Base-by-base conservation (phyloP, 1,284 basidiomycete species). In the Austroboletus novae-zelandiae region DNA sequence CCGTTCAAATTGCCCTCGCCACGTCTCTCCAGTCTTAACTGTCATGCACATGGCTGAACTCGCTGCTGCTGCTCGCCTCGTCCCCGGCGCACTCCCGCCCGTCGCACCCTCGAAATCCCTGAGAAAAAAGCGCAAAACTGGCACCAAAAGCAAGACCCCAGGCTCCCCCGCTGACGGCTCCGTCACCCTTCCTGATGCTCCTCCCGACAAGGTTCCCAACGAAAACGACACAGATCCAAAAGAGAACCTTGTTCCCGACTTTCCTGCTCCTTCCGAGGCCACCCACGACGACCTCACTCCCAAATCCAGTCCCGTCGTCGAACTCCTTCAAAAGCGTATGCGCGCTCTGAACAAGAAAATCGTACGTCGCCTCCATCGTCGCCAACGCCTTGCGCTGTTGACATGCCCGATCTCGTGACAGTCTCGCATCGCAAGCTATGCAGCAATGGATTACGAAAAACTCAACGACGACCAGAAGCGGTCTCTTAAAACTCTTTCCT, bases 381-480 rank as follows among this genome's bases (percentile, higher is more conserved):
- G 23, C 51, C 4, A 23, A 40, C 45, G 9, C 14, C 48, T 54
- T 34, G 40, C 45, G 35, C 43, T 30, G 40, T 50, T 61, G 30
- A 60, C 47, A 27, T 27, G 46, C 9, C 40, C 40, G 30, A 50
- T 55, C 47, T 51, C 44, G 36, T 51, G 45, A 32, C 61, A 94
- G 91, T 76, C 76, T 57, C 83, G 91, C 53, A 81, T 91, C 73
- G 75, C 83, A 45, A 70, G 73, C 13, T 93, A 94, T 67, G 79
- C 82, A 30, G 64, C 78, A 10, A 84, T 79, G 29, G 79, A 83
- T n/a, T 66, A 74, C 2, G 81, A 82, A 42, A 84, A 85, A 57
- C 77, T 94, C 47, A 91, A 94, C 59, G 88, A 91, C 25, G 92
- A 94, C 68, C 92, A 94, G 71, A 85, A 78, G 57, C 79, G 83